These are phyloP conservation scores for Pseudevernia furfuracea DNA, from an alignment of 495 filamentous ascomycete species.

Conservation along the genomic window DNA sequence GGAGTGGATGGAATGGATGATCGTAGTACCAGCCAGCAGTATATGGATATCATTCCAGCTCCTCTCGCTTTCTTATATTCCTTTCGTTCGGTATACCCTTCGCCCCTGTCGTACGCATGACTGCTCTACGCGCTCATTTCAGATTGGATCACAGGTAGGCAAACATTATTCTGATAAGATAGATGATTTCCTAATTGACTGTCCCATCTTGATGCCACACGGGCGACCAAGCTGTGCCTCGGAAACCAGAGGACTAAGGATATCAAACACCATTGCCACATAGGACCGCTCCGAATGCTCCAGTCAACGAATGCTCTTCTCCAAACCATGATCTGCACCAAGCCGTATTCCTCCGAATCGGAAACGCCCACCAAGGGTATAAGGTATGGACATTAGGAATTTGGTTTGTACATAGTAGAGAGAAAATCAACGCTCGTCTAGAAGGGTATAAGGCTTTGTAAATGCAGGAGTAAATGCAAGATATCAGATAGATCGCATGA, in stretches of 20 bases:
- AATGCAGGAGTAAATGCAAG: not conserved
- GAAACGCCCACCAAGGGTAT: not conserved
- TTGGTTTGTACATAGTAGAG: not conserved
- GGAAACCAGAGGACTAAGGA: not conserved
- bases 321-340: not conserved
- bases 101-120: no score
- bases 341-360: not conserved
- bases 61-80: no score
- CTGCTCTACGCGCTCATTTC: no score
- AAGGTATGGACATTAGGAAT: slow-evolving; percentile 20
- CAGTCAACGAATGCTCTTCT: not conserved
- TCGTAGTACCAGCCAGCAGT: no score
- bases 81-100: no score
- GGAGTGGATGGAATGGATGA: no score
- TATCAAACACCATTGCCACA: not conserved
- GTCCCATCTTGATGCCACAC: not conserved
- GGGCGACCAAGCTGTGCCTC: not conserved
- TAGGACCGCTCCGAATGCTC: not conserved
- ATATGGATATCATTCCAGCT: no score
- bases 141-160: no score
- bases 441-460: slow-evolving; percentile 23
- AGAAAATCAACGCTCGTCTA: slow-evolving; percentile 13
- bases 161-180: not conserved
- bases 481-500: slow-evolving; percentile 13
- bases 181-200: not conserved